Conservation (phyloP, 495 filamentous ascomycete species). For the Lentithecium fluviatile region DNA sequence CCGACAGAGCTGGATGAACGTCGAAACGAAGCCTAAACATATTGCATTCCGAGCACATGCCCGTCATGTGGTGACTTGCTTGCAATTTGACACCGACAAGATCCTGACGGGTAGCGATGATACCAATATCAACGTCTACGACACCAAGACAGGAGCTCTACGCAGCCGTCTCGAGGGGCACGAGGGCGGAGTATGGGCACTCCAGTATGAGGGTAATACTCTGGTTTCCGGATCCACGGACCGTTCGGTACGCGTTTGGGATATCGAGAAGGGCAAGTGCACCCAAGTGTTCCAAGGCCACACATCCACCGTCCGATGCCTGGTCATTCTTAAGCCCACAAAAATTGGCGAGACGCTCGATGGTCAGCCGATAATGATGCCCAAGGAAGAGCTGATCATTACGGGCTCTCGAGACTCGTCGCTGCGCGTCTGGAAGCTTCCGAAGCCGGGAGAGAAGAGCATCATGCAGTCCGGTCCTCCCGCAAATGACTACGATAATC, state of each 20-base stretch:
- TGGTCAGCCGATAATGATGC: conserved; percentile 81
- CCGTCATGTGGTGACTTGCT: conserved; percentile 92
- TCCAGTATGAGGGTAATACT: conserved; percentile 93
- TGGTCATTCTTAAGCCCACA: conserved; percentile 90
- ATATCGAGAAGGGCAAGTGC: conserved; percentile 86
- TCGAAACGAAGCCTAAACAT: conserved; percentile 82
- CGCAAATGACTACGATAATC: conserved; percentile 79
- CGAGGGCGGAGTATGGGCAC: conserved; percentile 96
- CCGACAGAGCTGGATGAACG: conserved; percentile 83
- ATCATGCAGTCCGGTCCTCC: conserved; percentile 76
- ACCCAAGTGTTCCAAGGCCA: conserved; percentile 96
- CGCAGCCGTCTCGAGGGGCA: conserved; percentile 83
- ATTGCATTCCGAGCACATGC: conserved; percentile 95
- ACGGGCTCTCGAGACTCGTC: conserved; percentile 96
- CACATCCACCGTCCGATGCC: conserved; percentile 92
- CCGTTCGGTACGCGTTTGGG: conserved; percentile 93
- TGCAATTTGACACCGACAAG: conserved; percentile 97
- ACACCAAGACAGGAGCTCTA: conserved; percentile 89
- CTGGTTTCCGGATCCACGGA: conserved; percentile 96
- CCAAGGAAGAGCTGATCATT: conserved; percentile 89
- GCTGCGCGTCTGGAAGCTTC: conserved; percentile 91
- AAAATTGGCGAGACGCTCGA: conserved; percentile 68
- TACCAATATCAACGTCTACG: conserved; percentile 96
- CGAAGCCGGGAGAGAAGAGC: conserved; percentile 68
- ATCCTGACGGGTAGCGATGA: conserved; percentile 98